A percentile compares a stretch with the other conserved stretches of the same genome.
phyloP scores from a whole-genome alignment of 805 yeast genomes.

The Myxozyma monticola region DNA sequence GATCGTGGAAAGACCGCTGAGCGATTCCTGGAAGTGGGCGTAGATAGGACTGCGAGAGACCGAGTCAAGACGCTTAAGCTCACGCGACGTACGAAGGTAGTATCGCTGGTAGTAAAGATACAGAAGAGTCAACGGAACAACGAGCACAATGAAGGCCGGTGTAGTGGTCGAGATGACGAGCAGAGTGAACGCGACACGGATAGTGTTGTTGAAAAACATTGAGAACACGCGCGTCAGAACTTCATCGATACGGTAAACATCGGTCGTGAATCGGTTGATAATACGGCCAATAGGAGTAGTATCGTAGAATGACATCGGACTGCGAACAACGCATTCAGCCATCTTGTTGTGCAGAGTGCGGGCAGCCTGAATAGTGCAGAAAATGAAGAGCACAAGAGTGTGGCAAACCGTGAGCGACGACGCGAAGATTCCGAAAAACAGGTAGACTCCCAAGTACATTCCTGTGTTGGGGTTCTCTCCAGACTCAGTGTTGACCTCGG shows the following conservation, averaged over 20 bases:
- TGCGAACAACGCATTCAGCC: conserved; percentile 73
- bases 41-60: conserved; percentile 73
- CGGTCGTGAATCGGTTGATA: conserved; percentile 86
- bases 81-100: conserved; percentile 72
- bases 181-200: conserved; percentile 58
- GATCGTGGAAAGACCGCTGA: conserved; percentile 75
- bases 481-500: conserved; percentile 73
- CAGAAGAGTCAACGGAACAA: conserved; percentile 64
- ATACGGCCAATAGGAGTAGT: conserved; percentile 94
- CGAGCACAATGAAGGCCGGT: conserved; percentile 76
- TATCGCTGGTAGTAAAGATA: conserved; percentile 70
- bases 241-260: conserved; percentile 86
- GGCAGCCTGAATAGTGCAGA: conserved; percentile 82
- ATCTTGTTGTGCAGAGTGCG: conserved; percentile 65
- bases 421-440: conserved; percentile 68
- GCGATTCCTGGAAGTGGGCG: conserved; percentile 79
- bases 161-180: conserved; percentile 81
- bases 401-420: conserved; percentile 64
- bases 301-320: conserved; percentile 95
- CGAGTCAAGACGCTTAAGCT: conserved; percentile 70
- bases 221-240: conserved; percentile 45
- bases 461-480: conserved; percentile 74
- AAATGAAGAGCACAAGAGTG: conserved; percentile 70
- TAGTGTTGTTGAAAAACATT: conserved; percentile 41
- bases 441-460: conserved; percentile 72